Evolutionary conservation across 768 basidiomycete species (phyloP).

Genomic region (Tylopilus plumbeoviolaceoides): DNA sequence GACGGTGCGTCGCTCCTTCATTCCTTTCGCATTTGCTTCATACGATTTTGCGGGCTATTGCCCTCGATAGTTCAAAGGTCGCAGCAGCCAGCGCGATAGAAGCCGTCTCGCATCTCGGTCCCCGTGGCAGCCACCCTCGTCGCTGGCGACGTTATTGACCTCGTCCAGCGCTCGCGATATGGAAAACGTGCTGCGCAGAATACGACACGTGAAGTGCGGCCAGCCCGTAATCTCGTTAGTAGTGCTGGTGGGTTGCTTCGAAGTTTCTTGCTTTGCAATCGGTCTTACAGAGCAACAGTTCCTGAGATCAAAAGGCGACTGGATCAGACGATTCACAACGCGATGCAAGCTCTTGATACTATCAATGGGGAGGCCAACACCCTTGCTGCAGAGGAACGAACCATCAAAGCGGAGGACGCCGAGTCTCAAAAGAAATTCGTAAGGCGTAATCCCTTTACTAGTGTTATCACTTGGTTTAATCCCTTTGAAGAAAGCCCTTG

Average conservation of each 20-base stretch:
- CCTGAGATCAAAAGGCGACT: conserved; percentile 48
- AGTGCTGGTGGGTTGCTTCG: conserved; percentile 42
- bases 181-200: conserved; percentile 61
- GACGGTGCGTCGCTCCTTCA: conserved; percentile 46
- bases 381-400: conserved; percentile 36
- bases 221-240: conserved; percentile 52
- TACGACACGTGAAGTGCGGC: conserved; percentile 51
- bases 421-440: conserved; percentile 34
- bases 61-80: conserved; percentile 45
- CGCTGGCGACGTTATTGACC: conserved; percentile 54
- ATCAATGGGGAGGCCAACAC: conserved; percentile 39
- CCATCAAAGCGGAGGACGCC: conserved; percentile 29
- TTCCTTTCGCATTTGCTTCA: neutral
- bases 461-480: conserved; percentile 4
- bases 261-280: neutral
- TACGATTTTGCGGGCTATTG: conserved; percentile 51
- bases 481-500: conserved; percentile 14
- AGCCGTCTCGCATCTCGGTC: conserved; percentile 44
- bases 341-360: conserved; percentile 38
- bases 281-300: conserved; percentile 40
- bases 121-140: conserved; percentile 53
- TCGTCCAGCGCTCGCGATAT: conserved; percentile 65
- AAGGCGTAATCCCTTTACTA: neutral
- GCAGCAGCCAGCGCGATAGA: conserved; percentile 57
- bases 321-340: conserved; percentile 45